Evolutionary conservation across 108 stramenopile species (phyloP), one percentile per base, ranked within the genome.

Genomic region (Cylindrotheca closterium): DNA sequence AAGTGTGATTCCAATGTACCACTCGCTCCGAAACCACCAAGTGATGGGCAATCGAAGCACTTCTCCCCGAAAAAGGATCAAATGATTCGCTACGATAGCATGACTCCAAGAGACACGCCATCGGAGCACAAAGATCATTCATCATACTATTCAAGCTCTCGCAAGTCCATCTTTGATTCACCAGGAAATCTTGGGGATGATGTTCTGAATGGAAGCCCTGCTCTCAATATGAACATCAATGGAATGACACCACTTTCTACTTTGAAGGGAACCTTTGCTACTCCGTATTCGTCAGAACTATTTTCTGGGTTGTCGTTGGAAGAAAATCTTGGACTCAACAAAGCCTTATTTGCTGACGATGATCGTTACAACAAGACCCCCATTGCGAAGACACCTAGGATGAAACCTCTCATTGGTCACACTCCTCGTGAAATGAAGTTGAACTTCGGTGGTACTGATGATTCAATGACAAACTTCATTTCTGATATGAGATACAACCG

Each of bases 191-290:
- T 34, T 29, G 67, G 66, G 1, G 47, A 45, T 19, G 58, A 51
- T 32, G 45, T 70, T 30, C 58, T 37, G n/a, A 51, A 67, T 18
- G 2, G 46, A 34, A 68, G 62, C 48, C 76, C 75, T 27, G 70
- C 61, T 26, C 51, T 19, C 31, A 15, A 24, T 10, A 46, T 71
- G 62, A 72, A 68, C 34, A 56, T 75, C 33, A 64, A 75, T 56
- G 79, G 79, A 4, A 80, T 75, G 74, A 71, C 79, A 18, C 77
- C 78, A 1, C 46, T 74, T 27, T 80, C 79, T 7, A 75, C 54
- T 26, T 55, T 80, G 4, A 52, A 55, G 46, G 79, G 68, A 26
- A 66, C 74, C 4, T 80, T 74, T 60, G 55, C 69, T 22, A 71
- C 74, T 12, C 73, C 73, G 7, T 71, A 61, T 49, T 60, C 27